A percentile compares a stretch with the other conserved stretches of the same genome.
Conservation (phyloP, 805 yeast genomes). For the Ogataea haglerorum region DNA sequence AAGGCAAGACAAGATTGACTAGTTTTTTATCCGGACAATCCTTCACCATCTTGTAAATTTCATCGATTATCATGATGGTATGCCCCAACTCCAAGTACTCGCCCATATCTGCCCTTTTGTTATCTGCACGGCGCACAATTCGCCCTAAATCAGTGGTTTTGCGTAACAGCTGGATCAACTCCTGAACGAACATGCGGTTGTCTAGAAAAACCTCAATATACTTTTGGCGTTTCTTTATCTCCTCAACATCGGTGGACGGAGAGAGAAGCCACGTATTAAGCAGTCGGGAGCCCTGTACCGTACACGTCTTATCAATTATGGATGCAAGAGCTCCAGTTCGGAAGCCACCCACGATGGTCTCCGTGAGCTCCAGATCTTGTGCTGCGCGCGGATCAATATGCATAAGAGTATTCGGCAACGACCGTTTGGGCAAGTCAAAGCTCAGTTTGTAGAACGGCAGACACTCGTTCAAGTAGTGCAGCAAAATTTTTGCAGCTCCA, state of each 20-base stretch:
- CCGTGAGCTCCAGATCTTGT: slow-evolving; percentile 68
- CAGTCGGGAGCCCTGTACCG: slow-evolving; percentile 79
- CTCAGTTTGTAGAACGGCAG: slow-evolving; percentile 64
- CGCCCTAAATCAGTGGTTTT: slow-evolving; percentile 56
- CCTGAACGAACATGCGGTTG: slow-evolving; percentile 28
- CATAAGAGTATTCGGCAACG: slow-evolving; percentile 50
- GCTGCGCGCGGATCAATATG: slow-evolving; percentile 80
- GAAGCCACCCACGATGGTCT: slow-evolving; percentile 53
- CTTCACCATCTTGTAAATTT: slow-evolving; percentile 26
- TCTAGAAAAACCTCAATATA: slow-evolving; percentile 43
- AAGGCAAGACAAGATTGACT: slow-evolving; percentile 13
- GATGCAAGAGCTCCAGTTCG: slow-evolving; percentile 67
- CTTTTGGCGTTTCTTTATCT: slow-evolving; percentile 54
- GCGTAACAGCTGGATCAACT: slow-evolving; percentile 37
- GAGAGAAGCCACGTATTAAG: slow-evolving; percentile 77
- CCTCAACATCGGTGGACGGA: slow-evolving; percentile 62
- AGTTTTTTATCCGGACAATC: slow-evolving; percentile 6
- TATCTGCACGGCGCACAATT: slow-evolving; percentile 55
- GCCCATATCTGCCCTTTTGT: slow-evolving; percentile 29
- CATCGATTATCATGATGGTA: slow-evolving; percentile 26
- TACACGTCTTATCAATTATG: slow-evolving; percentile 69
- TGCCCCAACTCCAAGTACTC: slow-evolving; percentile 31
- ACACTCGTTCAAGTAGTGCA: slow-evolving; percentile 69
- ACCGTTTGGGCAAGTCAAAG: slow-evolving; percentile 64
- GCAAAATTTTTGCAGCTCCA: slow-evolving; percentile 57